Percentiles rank a stretch among this genome's conserved stretches.
phyloP scores from a whole-genome alignment of 2,329 filamentous ascomycete genomes.

The Sporothrix euskadiensis region DNA sequence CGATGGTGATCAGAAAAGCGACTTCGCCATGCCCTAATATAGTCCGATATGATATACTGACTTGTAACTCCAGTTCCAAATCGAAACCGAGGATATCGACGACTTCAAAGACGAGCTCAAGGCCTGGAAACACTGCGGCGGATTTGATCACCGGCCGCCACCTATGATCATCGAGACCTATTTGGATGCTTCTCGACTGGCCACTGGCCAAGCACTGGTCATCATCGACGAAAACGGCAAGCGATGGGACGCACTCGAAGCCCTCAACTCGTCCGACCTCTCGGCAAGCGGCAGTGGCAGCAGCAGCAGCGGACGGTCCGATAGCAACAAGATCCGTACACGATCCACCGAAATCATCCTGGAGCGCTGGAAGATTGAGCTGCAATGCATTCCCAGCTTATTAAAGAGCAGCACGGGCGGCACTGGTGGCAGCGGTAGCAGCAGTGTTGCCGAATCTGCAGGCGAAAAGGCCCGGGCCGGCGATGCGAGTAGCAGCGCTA shows the following conservation, averaged over 20 bases:
- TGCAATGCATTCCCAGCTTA: slow-evolving; percentile 58
- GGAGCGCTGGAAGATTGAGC: slow-evolving; percentile 86
- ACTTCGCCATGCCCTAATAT: background rate
- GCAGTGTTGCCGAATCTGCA: background rate
- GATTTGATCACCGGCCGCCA: slow-evolving; percentile 73
- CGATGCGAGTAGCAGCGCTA: background rate
- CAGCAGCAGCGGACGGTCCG: slow-evolving; percentile 37
- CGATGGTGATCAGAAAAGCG: background rate
- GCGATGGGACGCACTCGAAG: slow-evolving; percentile 87
- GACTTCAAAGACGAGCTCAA: slow-evolving; percentile 78
- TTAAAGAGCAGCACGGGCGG: slow-evolving; percentile 23
- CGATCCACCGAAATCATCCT: slow-evolving; percentile 70
- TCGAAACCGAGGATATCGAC: slow-evolving; percentile 90
- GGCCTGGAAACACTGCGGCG: slow-evolving; percentile 78
- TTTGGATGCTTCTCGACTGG: slow-evolving; percentile 75
- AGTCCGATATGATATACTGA: background rate
- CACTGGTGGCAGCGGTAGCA: slow-evolving; percentile 5
- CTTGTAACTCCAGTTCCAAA: slow-evolving; percentile 70
- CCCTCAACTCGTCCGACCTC: slow-evolving; percentile 65
- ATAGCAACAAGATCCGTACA: slow-evolving; percentile 30
- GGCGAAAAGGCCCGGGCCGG: background rate
- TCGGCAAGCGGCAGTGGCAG: slow-evolving; percentile 49
- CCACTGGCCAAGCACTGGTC: slow-evolving; percentile 82
- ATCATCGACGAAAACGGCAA: slow-evolving; percentile 86
- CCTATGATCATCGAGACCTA: slow-evolving; percentile 89